Base-by-base conservation (phyloP, 352 stramenopile species). In the Phytophthora multivora region DNA sequence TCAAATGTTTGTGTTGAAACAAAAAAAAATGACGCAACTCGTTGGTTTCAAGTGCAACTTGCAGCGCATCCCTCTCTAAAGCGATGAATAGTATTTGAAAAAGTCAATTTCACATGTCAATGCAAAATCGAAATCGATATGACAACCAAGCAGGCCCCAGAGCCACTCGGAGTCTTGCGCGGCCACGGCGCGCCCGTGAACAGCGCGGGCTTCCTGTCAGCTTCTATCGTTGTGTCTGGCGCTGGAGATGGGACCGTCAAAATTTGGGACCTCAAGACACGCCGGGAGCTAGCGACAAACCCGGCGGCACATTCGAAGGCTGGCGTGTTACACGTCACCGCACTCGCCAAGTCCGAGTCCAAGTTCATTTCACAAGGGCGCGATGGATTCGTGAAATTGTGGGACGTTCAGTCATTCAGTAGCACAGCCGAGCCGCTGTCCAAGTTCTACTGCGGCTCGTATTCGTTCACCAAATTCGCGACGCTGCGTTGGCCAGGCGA, bases 311-410 rank as follows among this genome's bases (percentile, higher is more conserved):
- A 95, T 61, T 92, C 83, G 57, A 88, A 88, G 46, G 86, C 86
- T 12, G 86, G 86, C 18, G 79, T 95, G n/a, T 66, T 95, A 42
- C 79, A 93, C 28, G 45, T 68, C 5, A 45, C 49, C 30, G 48
- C 49, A 23, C 21, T 76, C 28, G 26, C 43, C 41, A 58, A 33
- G 18, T 49, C 52, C 8, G 65, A 59, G 7, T 30, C 51, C 16
- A 75, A 68, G 13, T 73, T 93, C 31, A 43, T 87, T 30, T 88
- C 83, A 9, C 86, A 95, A 58, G 86, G 86, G 12, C 78, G 86
- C 18, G 86, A 95, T 31, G 86, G 86, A 1, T 76, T 77, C 26
- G 65, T 95, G 28, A 85, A 81, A 41, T 31, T 93, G 11, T 95
- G 86, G 86, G 80, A 91, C 26, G 41, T 51, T 1, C 28, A 52